Percentiles rank a stretch among this genome's conserved stretches.
Conservation (phyloP, 2,329 filamentous ascomycete species). For the Hypoxylon sp. region DNA sequence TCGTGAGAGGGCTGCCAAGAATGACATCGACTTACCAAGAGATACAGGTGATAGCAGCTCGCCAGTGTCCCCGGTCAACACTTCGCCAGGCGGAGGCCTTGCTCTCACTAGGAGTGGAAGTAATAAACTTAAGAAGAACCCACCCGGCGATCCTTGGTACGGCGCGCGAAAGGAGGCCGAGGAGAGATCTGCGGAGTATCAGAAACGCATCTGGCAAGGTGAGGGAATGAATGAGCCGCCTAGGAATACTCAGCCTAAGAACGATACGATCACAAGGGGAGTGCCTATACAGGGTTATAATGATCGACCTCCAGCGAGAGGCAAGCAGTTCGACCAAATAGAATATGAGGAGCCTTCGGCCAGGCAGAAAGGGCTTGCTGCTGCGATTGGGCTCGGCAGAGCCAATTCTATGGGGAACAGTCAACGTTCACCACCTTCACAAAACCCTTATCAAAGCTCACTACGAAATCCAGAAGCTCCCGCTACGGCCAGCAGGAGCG, state of each 20-base stretch:
- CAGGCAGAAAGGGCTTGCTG: slow-evolving; percentile 42
- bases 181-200: slow-evolving; percentile 51
- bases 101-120: slow-evolving; percentile 63
- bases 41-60: slow-evolving; percentile 46
- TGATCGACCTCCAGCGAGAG: slow-evolving; percentile 45
- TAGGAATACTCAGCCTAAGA: slow-evolving; percentile 23
- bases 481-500: slow-evolving; percentile 21
- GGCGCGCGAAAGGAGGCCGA: slow-evolving; percentile 59
- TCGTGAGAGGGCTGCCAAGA: slow-evolving; percentile 67
- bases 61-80: slow-evolving; percentile 46
- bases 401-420: slow-evolving; percentile 42
- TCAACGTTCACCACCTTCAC: slow-evolving; percentile 32
- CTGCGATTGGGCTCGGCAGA: slow-evolving; percentile 44
- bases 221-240: slow-evolving; percentile 26
- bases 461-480: slow-evolving; percentile 32
- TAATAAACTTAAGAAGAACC: slow-evolving; percentile 70
- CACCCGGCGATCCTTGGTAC: slow-evolving; percentile 65
- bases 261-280: slow-evolving; percentile 30
- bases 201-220: slow-evolving; percentile 37
- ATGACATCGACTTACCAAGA: slow-evolving; percentile 56
- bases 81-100: slow-evolving; percentile 52
- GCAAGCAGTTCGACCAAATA: slow-evolving; percentile 41
- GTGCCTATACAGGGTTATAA: slow-evolving; percentile 36
- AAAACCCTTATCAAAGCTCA: slow-evolving; percentile 32
- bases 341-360: slow-evolving; percentile 44